phyloP scores from a whole-genome alignment of 2,329 filamentous ascomycete species.

The Pseudogymnoascus destructans region DNA sequence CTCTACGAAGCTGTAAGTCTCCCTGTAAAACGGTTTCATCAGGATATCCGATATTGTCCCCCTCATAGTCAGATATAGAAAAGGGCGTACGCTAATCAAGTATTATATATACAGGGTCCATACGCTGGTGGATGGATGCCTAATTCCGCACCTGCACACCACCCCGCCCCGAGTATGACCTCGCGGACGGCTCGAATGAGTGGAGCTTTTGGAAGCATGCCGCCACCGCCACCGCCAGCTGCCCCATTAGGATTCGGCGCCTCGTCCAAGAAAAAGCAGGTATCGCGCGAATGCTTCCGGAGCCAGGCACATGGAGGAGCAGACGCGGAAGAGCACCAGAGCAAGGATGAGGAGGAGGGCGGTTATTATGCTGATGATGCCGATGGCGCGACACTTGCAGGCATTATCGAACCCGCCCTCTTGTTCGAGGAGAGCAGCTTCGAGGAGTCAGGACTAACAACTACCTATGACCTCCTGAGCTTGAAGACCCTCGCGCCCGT shows the following conservation, averaged over 20 bases:
- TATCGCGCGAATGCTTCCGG: background rate
- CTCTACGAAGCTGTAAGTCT: background rate
- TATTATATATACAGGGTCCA: background rate
- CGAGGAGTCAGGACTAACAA: constrained; percentile 46
- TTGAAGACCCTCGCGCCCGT: constrained; percentile 42
- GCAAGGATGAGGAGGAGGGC: constrained; percentile 14
- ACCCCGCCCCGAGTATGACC: background rate
- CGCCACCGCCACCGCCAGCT: background rate
- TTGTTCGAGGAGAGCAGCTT: constrained; percentile 40
- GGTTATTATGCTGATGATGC: constrained; percentile 12
- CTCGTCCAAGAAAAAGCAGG: background rate
- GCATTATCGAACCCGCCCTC: constrained; percentile 19
- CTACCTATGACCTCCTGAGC: constrained; percentile 47
- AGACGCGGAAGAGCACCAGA: constrained; percentile 8
- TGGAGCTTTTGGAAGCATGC: background rate
- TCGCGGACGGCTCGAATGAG: background rate
- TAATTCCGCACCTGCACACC: background rate
- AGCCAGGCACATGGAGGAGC: background rate
- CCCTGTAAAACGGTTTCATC: background rate
- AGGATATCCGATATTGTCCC: background rate
- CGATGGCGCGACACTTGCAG: constrained; percentile 12
- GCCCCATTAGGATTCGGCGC: background rate
- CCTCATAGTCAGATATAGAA: background rate
- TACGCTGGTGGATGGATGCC: background rate
- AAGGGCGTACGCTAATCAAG: background rate